Base-by-base conservation (phyloP, 768 basidiomycete genomes). In the Ramaria rubella region DNA sequence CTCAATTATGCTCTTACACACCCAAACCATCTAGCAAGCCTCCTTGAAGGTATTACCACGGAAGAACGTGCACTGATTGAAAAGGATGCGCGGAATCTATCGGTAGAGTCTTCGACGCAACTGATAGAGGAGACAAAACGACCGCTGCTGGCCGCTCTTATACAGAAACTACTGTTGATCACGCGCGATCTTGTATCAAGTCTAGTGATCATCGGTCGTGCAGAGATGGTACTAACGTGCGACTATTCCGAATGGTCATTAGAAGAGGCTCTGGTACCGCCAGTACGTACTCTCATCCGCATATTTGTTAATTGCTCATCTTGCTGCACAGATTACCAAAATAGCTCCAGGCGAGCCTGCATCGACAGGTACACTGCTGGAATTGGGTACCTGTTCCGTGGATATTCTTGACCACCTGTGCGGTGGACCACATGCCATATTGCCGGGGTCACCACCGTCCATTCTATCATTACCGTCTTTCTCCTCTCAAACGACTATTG, bases 1-100 rank as follows among this genome's bases (percentile, higher is more conserved):
- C 71, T 96, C 59, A 94, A 93, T 68, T 93, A 94, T 61, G 88
- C 90, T 0, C 76, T 95, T 46, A 86, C 90, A 0, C 94, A 97
- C 68, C 94, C 94, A 6, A 89, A 94, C 64, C 86, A 93, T 63
- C 78, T 96, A 12, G 83, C 86, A 1, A 85, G 85, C 61, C 74
- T 90, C 26, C 75, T 94, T 62, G 90, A 94, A 57, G 86, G 91
- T 5, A 76, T 89, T 14, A 86, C 87, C 0, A 67, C 78, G 1
- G 90, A 91, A 11, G 94, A 95, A 62, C 80, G 86, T 6, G 70
- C 70, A 0, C 75, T 75, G 49, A 74, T 90, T 48, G 87, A 93
- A 63, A 84, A 83, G 59, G 86, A 87, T 45, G 61, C 68, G 12
- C 61, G 59, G 29, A 31, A 62, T 42, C 64, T 56, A 51, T 75